A percentile compares a stretch with the other conserved stretches of the same genome.
These are phyloP conservation scores for Tolypocladium endophyticum DNA, from an alignment of 2,329 filamentous ascomycete species.

Conservation along the genomic window DNA sequence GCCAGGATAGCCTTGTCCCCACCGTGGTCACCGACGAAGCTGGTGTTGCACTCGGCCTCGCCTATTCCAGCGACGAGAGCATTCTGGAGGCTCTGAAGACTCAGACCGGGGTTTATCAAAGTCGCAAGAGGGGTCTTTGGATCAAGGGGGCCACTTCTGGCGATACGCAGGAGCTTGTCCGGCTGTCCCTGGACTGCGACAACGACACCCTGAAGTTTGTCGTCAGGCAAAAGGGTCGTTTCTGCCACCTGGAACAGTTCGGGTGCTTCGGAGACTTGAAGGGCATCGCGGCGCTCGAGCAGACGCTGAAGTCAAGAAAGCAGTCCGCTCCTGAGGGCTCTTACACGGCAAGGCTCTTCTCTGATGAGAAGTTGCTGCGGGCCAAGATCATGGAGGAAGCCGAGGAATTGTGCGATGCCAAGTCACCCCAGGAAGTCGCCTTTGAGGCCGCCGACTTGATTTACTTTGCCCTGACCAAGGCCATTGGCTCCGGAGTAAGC, in stretches of 20 bases:
- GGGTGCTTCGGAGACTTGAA: constrained; percentile 83
- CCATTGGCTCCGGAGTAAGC: constrained; percentile 71
- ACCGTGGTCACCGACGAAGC: constrained; percentile 87
- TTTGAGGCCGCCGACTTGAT: constrained; percentile 93
- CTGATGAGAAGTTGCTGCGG: constrained; percentile 75
- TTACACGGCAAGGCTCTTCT: constrained; percentile 89
- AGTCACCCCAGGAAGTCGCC: constrained; percentile 70
- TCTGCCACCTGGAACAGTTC: constrained; percentile 88
- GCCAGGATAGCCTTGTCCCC: constrained; percentile 72
- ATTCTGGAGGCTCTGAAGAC: constrained; percentile 77
- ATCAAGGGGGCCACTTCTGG: constrained; percentile 93
- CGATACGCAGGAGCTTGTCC: constrained; percentile 81
- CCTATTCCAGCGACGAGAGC: constrained; percentile 90
- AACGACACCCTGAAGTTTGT: constrained; percentile 84
- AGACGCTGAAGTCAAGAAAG: constrained; percentile 76
- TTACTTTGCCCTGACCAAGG: constrained; percentile 91
- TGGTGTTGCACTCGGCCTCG: constrained; percentile 74
- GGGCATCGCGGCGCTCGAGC: constrained; percentile 75
- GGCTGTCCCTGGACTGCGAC: constrained; percentile 83
- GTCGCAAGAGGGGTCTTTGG: constrained; percentile 90
- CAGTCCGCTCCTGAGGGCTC: constrained; percentile 76
- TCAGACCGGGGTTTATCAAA: constrained; percentile 79
- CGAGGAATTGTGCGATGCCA: constrained; percentile 84
- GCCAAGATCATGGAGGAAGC: constrained; percentile 99
- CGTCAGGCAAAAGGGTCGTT: constrained; percentile 80